A percentile compares a stretch with the other conserved stretches of the same genome.
These are phyloP conservation scores for Agrostemma githago DNA, from an alignment of 148 eudicot species.

Conservation along the genomic window DNA sequence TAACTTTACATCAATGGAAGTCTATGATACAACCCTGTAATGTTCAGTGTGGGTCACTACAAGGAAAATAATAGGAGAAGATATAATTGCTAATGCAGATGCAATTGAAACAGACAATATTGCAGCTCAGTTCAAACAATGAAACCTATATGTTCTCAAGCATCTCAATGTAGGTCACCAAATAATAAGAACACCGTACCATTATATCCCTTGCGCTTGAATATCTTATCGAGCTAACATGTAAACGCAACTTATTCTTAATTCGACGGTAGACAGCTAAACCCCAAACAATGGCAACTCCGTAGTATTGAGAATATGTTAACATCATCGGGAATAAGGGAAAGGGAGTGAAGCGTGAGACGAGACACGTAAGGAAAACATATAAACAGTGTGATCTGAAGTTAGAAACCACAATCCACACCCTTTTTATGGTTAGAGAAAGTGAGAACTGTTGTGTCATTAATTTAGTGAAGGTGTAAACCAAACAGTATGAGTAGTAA, in stretches of 20 bases:
- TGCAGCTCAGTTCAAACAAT: neutral
- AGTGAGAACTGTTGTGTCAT: neutral
- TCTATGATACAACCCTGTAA: neutral
- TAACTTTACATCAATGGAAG: neutral
- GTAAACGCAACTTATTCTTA: neutral
- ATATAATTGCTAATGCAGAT: neutral
- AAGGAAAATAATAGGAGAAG: neutral
- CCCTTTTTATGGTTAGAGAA: neutral
- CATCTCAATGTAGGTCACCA: neutral
- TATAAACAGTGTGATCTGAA: neutral
- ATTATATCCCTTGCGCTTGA: neutral
- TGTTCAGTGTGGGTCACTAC: constrained; percentile 11
- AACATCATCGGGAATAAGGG: neutral
- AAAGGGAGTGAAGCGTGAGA: neutral
- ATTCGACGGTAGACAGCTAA: neutral
- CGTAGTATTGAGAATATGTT: neutral
- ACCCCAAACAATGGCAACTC: neutral
- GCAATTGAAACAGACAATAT: neutral
- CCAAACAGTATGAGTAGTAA: neutral
- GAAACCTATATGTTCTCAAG: neutral
- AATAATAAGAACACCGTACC: neutral
- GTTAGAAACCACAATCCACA: neutral
- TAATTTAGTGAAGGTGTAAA: constrained; percentile 3
- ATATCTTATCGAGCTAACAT: neutral
- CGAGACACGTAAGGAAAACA: neutral